Evolutionary conservation across 148 eudicot genomes (phyloP), one percentile per base, ranked within the genome.

Genomic region (Oxyria digyna): DNA sequence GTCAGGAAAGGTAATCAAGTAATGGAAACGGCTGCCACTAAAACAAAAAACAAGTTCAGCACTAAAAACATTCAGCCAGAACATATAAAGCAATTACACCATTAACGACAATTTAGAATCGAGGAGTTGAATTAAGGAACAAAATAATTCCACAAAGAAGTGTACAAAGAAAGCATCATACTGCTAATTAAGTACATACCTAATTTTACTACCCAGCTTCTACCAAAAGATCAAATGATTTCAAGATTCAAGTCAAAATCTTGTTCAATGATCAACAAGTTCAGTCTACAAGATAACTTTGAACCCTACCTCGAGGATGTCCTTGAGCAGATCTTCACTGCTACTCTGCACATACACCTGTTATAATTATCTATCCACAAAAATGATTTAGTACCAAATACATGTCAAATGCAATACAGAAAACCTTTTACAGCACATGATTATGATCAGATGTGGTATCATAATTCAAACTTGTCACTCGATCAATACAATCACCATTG

Each of bases 341-440:
- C 81, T 75, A 84, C 86, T 83, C 86, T 80, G 72, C 85, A 91
- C 83, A 85, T 78, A 82, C 85, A 87, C 77, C 84, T 85, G 82
- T 82, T 81, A 84, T 82, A 73, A 74, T 82, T 78, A 89, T 89
- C 94, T 86, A 93, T 55, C 75, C 85, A 89, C 78, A 87, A 87
- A 89, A 74, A 45, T 67, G 62, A 80, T 83, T 92, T 86, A 87
- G 94, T 80, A 75, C 74, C 73, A 81, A 77, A 52, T 55, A 65
- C 38, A 55, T 55, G 18, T 9, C 66, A 18, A 63, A 71, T 49
- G 18, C 55, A 71, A 59, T 42, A 67, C 55, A 79, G 76, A 66
- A 79, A 75, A 77, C 81, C 62, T 27, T 80, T 64, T 38, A 73
- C 46, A 65, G 27, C 49, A 35, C 38, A 6, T 0, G 41, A 10